Evolutionary conservation across 495 filamentous ascomycete species (phyloP), one percentile per base, ranked within the genome.

Genomic region (Xylaria intraflava): DNA sequence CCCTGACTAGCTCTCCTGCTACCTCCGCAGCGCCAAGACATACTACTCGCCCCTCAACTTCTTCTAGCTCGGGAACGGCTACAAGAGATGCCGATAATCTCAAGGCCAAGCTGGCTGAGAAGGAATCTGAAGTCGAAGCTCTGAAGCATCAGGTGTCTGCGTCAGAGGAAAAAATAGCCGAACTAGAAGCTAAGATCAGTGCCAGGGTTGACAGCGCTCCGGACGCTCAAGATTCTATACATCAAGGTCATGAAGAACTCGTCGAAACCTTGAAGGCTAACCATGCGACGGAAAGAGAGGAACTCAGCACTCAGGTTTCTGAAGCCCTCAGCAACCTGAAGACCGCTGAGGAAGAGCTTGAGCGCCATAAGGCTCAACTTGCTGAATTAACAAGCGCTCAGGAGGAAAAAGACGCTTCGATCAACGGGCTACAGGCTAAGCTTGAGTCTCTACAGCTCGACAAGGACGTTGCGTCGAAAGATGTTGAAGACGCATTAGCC

Each of bases 41-140:
- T 46, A 56, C 60, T 14, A 5, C 71, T 17, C 70, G 72, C n/a
- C 57, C 71, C 12, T 76, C 77, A 54, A 68, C 58, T 17, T 66
- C 67, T 6, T 65, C 65, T 45, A 55, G 53, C 35, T 49, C 67
- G 16, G 62, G 67, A 30, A 61, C 73, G 6, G 53, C 62, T 2
- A 58, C 67, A 12, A 80, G 75, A 59, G 75, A 78, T 47, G 60
- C 76, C 6, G 78, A 78, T 6, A 74, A 76, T 23, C 62, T 82
- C 26, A 82, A 78, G 61, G 57, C 65, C 9, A 78, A 79, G 62
- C 67, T 80, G 50, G 67, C 71, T 0, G 73, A 77, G 23, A 70
- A 78, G 33, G 71, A 77, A 56, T 62, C 66, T 9, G 70, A 80
- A 46, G 70, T 82, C 8, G 58, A 71, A 24, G 61, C 62, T n/a